Evolutionary conservation across 305 asterid genomes (phyloP), one percentile per base, ranked within the genome.

Genomic region (Ajuga reptans): DNA sequence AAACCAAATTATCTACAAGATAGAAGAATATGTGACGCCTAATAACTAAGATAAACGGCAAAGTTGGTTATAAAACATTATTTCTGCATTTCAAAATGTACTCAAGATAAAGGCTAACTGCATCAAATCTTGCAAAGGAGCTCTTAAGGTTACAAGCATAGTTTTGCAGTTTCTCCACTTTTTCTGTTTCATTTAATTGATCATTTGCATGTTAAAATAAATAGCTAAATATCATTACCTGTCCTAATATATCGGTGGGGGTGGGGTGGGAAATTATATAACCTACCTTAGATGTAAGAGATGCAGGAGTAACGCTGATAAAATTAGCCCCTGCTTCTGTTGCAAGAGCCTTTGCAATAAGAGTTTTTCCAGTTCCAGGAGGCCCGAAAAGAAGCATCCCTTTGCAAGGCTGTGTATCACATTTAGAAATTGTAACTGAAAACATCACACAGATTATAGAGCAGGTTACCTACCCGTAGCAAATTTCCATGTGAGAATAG

Each of bases 331-430:
- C 96, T 17, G 99, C 96, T 80, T 93, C 99, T 4, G 99, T 93
- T 60, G 99, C 97, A 72, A 91, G 96, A 0, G 99, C 97, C 79
- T 93, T 93, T 3, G 97, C 99, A 67, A 93, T 81, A 77, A 93
- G 99, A 50, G 99, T 93, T 83, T 93, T 93, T 71, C 99, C 99
- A 46, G 99, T 93, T 73, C 99, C 97, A 36, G 99, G 99, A 64
- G 97, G 99, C 9, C 99, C 99, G 73, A 93, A 91, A 54, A 93
- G 96, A 77, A 93, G 82, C 74, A 93, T 85, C 31, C 99, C 99
- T 81, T 93, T 93, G 95, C 96, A 89, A 73, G 99, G 99, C 99
- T 93, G 88, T 78, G 65, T 69, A 21, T 21, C 27, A 21, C 27
- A 21, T 21, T 21, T 21, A 21, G 27, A 21, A 21, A 21, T 21